Base-by-base conservation (phyloP, 305 asterid genomes). In the Solanum aculeatissimum region DNA sequence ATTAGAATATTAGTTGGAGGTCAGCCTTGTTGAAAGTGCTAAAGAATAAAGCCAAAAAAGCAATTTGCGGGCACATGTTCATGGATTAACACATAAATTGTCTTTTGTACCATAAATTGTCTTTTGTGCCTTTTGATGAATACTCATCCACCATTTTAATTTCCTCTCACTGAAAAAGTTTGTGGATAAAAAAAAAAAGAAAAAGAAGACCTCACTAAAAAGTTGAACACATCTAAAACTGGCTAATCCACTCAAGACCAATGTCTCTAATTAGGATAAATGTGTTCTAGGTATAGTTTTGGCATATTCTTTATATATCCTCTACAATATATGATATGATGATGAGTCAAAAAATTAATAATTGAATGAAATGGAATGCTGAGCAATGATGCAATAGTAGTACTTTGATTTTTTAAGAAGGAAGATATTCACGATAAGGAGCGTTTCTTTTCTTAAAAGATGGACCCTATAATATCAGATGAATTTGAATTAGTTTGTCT, bases 81-180 rank as follows among this genome's bases (percentile, higher is more conserved):
- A 49, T 5, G 7, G 16, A 75, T 75, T 75, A 27, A 75, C 63
- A 25, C 63, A 51, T 49, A 47, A 25, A 75, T 75, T 75, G 62
- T 74, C 81, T 74, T 74, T 47, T 74, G 16, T 74, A 25, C 3
- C 81, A 47, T 75, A 75, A 75, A 1, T 75, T 47, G 62, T 75
- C 63, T 75, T 75, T 75, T 75, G 81, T 75, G 81, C 9, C 60
- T 75, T 75, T 75, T 75, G 81, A 75, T 75, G 81, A 75, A 49
- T 49, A 27, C 81, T 75, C 35, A 47, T 75, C 81, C 81, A 74
- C 60, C 60, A 74, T 45, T 74, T n/a, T n/a, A n/a, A n/a, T n/a
- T 43, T 13, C 25, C 40, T 23, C 16, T 23, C 16, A 47, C 25
- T 29, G 16, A 15, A 35, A 66, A 32, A 32, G 74, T 32, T 66